These are phyloP conservation scores for Nothophaeocryptopus gaeumannii DNA, from an alignment of 2,329 filamentous ascomycete genomes.

Conservation along the genomic window DNA sequence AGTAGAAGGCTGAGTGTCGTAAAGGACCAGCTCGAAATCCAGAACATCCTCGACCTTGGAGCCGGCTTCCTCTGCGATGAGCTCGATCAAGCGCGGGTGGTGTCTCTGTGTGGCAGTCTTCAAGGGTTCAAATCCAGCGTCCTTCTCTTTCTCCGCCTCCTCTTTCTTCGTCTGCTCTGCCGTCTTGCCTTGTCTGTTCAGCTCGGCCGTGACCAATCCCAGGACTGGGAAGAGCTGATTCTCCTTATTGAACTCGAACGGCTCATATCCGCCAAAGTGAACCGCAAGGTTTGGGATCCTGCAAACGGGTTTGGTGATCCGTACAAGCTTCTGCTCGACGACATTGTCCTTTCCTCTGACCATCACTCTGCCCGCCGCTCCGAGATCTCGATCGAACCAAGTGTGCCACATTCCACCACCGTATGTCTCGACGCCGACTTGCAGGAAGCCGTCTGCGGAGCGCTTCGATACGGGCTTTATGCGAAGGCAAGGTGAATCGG, in stretches of 20 bases:
- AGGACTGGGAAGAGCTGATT: slow-evolving; percentile 91
- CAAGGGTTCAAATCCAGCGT: slow-evolving; percentile 65
- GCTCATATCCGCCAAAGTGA: slow-evolving; percentile 81
- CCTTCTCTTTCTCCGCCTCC: slow-evolving; percentile 37
- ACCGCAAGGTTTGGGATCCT: slow-evolving; percentile 92
- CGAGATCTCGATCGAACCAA: slow-evolving; percentile 94
- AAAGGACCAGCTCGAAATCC: slow-evolving; percentile 96
- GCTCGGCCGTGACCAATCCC: slow-evolving; percentile 79
- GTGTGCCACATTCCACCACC: slow-evolving; percentile 97
- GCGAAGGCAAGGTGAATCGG: slow-evolving; percentile 86
- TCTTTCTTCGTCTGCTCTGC: slow-evolving; percentile 49
- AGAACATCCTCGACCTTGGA: slow-evolving; percentile 69
- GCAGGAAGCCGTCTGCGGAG: slow-evolving; percentile 78
- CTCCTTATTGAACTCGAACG: slow-evolving; percentile 95
- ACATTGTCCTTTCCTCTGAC: slow-evolving; percentile 67
- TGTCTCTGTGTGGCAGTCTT: slow-evolving; percentile 77
- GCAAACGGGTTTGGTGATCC: slow-evolving; percentile 84
- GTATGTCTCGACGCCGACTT: slow-evolving; percentile 95
- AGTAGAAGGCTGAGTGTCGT: slow-evolving; percentile 87
- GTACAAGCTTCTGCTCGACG: slow-evolving; percentile 80
- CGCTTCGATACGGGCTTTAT: slow-evolving; percentile 95
- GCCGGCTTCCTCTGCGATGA: slow-evolving; percentile 77
- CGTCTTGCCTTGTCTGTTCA: slow-evolving; percentile 68
- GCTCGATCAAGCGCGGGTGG: slow-evolving; percentile 79
- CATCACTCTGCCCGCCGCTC: slow-evolving; percentile 84